Percentiles rank a stretch among this genome's conserved stretches.
Conservation (phyloP, 352 stramenopile genomes). For the Phytophthora fragariaefolia region DNA sequence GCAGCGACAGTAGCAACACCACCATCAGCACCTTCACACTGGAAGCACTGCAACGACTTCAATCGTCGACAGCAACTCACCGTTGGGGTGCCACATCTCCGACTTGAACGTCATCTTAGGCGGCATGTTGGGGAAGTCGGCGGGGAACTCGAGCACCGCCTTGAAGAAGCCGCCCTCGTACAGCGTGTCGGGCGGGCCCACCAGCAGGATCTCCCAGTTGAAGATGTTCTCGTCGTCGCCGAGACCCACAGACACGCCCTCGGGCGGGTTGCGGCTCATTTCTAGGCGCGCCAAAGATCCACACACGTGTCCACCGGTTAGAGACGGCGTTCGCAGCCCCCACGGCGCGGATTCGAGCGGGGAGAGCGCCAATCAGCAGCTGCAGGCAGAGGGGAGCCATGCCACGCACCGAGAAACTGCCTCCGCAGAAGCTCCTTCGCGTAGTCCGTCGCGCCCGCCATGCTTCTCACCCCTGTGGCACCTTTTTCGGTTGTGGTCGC, state of each 20-base stretch:
- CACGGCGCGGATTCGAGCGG: not conserved
- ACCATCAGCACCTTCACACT: not conserved
- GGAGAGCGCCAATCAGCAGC: not conserved
- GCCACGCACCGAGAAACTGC: constrained; percentile 76
- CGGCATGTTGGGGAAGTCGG: constrained; percentile 99
- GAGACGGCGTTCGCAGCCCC: not conserved
- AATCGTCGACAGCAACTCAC: constrained; percentile 42
- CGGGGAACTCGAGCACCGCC: constrained; percentile 96
- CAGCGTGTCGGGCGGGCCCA: constrained; percentile 94
- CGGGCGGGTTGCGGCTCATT: constrained; percentile 98
- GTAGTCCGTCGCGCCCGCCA: constrained; percentile 66
- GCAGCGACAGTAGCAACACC: not conserved
- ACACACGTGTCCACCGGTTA: constrained; percentile 15
- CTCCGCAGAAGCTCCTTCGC: constrained; percentile 82
- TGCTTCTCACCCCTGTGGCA: constrained; percentile 28
- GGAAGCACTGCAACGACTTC: not conserved
- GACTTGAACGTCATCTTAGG: constrained; percentile 99
- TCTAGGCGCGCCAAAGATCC: constrained; percentile 74
- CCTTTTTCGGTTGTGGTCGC: constrained; percentile 33
- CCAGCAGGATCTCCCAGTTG: constrained; percentile 99
- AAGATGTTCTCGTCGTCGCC: constrained; percentile 98
- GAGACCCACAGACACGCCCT: constrained; percentile 98
- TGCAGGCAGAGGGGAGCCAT: constrained; percentile 2
- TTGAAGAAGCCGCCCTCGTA: constrained; percentile 99
- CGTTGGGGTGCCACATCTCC: constrained; percentile 99